phyloP scores from a whole-genome alignment of 768 basidiomycete species.

The Kwoniella dejecticola region DNA sequence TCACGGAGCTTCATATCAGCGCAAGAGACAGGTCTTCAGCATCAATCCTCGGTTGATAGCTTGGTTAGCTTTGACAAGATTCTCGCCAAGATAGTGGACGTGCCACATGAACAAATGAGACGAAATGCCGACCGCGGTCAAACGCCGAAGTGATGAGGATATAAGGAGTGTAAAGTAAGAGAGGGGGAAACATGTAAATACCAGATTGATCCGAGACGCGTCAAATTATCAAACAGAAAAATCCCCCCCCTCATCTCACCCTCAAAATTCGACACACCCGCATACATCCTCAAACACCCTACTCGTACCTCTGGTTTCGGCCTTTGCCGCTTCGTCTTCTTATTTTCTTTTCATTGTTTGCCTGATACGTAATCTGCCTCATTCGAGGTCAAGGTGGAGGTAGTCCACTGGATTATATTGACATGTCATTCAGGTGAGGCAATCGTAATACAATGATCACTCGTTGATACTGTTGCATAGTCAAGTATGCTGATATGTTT shows the following conservation, averaged over 20 bases:
- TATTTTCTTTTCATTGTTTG: background rate
- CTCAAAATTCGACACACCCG: background rate
- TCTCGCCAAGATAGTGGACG: background rate
- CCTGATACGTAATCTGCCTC: background rate
- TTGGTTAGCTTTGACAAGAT: too few species aligned
- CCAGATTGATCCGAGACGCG: background rate
- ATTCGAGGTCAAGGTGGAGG: constrained; percentile 23
- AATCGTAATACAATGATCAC: background rate
- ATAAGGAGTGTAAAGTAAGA: constrained; percentile 9
- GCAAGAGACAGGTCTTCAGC: too few species aligned
- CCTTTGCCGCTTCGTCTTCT: background rate
- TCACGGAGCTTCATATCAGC: too few species aligned
- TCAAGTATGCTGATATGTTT: background rate
- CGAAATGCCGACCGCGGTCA: background rate
- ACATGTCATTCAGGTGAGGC: constrained; percentile 38
- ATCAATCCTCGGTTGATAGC: too few species aligned
- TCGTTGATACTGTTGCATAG: background rate
- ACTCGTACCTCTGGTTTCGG: background rate
- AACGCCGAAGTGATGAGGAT: background rate
- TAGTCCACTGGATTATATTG: constrained; percentile 15
- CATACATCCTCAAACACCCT: background rate
- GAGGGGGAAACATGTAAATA: constrained; percentile 7
- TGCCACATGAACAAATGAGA: background rate
- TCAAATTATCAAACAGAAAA: constrained; percentile 1
- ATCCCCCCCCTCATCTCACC: constrained; percentile 3